Evolutionary conservation across 139 green algal species (phyloP).

Genomic region (Pseudopediastrum boryanum): DNA sequence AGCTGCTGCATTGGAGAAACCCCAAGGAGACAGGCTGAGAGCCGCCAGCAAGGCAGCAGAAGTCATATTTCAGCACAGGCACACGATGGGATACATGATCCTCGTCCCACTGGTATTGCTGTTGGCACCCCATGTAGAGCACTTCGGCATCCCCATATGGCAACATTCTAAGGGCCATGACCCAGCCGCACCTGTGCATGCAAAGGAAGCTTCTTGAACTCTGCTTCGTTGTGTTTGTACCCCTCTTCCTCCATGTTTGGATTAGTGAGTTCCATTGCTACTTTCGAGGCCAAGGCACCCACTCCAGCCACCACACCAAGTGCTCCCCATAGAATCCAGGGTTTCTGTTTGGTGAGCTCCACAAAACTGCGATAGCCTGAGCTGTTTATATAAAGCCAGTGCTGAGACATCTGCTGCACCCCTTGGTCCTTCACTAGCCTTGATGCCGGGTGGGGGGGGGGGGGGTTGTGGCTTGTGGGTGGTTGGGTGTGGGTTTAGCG

Average conservation of each 20-base stretch:
- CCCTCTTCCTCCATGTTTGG: constrained; percentile 22
- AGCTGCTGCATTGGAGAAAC: too few species aligned
- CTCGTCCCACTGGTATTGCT: background rate
- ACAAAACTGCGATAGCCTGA: constrained; percentile 29
- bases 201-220: constrained; percentile 34
- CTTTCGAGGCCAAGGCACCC: background rate
- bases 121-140: background rate
- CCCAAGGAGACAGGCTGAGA: too few species aligned
- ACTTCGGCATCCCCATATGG: background rate
- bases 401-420: constrained; percentile 24
- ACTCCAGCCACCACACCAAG: background rate
- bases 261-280: constrained; percentile 25
- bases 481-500: background rate
- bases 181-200: constrained; percentile 6
- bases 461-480: background rate
- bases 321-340: constrained; percentile 22
- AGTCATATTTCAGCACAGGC: background rate
- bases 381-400: constrained; percentile 45
- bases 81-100: background rate
- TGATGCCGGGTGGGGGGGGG: background rate
- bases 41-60: background rate
- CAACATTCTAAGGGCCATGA: background rate
- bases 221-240: constrained; percentile 6
- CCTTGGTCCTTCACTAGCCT: background rate
- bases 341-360: constrained; percentile 4